Conservation (phyloP, 331 rosid genomes). For the Arachis monticola region DNA sequence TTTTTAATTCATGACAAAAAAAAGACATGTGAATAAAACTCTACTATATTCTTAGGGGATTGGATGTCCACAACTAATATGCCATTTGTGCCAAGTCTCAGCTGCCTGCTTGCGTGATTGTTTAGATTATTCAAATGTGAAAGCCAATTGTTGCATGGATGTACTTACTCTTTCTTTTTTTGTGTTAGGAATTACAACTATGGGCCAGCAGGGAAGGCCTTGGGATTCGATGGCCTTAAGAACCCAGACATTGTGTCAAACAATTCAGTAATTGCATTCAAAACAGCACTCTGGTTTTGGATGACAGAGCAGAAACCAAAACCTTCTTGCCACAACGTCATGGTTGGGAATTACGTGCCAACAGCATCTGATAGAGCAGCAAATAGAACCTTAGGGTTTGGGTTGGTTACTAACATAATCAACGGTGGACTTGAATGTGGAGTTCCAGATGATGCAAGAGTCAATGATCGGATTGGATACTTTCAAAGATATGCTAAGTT, state of each 20-base stretch:
- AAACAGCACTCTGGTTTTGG: conserved; percentile 85
- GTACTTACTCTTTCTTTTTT: no score
- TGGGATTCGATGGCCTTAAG: conserved; percentile 71
- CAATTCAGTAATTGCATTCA: conserved; percentile 60
- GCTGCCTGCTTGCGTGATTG: no score
- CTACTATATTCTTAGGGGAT: no score
- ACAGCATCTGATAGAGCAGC: conserved; percentile 61
- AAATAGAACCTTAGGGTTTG: conserved; percentile 67
- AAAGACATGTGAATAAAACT: no score
- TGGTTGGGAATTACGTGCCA: conserved; percentile 64
- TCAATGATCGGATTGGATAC: conserved; percentile 66
- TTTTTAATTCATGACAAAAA: no score
- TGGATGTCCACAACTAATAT: no score
- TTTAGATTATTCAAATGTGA: no score
- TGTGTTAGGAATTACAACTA: conserved; percentile 70
- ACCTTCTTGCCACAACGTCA: conserved; percentile 79
- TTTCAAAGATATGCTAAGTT: conserved; percentile 57
- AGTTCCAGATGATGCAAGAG: conserved; percentile 54
- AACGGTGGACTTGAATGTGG: conserved; percentile 85
- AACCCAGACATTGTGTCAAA: conserved; percentile 72
- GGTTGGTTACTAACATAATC: conserved; percentile 72
- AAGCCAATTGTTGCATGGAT: no score
- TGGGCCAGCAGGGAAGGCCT: conserved; percentile 74
- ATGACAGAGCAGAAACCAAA: conserved; percentile 61
- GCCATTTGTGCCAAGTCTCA: no score